Percentiles rank a stretch among this genome's conserved stretches.
Conservation (phyloP, 2,329 filamentous ascomycete species). For the Mycosphaerella sp. region DNA sequence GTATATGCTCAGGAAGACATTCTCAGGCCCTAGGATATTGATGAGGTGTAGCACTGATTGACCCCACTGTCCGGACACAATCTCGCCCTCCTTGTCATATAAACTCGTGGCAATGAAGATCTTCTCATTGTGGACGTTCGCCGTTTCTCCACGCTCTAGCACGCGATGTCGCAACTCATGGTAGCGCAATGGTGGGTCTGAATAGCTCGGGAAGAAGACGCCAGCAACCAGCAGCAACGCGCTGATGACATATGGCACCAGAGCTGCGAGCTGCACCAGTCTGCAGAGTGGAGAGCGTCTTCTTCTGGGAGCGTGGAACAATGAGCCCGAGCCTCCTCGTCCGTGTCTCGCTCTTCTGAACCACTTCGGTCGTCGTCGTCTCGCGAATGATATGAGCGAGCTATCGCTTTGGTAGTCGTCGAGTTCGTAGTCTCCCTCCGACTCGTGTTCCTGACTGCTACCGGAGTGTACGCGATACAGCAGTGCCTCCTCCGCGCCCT, state of each 20-base stretch:
- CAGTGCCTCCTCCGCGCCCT: conserved; percentile 14
- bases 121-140: conserved; percentile 54
- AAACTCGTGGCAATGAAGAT: conserved; percentile 70
- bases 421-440: conserved; percentile 13
- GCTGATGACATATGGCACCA: conserved; percentile 16
- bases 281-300: conserved; percentile 17
- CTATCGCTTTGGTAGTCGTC: conserved; percentile 14
- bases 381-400: conserved; percentile 7
- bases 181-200: conserved; percentile 50
- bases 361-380: conserved; percentile 8
- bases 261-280: conserved; percentile 13
- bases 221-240: conserved; percentile 39
- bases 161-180: conserved; percentile 36
- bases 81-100: conserved; percentile 55
- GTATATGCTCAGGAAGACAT: conserved; percentile 67
- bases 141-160: conserved; percentile 29
- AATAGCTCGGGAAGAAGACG: conserved; percentile 53
- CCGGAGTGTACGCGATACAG: conserved; percentile 10
- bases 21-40: conserved; percentile 58
- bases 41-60: conserved; percentile 55
- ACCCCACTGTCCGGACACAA: conserved; percentile 61
- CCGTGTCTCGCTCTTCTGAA: conserved; percentile 8
- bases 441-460: conserved; percentile 13
- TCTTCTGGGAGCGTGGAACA: conserved; percentile 16
- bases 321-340: conserved; percentile 11